A percentile compares a stretch with the other conserved stretches of the same genome.
Evolutionary conservation across 139 green algal genomes (phyloP).

Genomic region (Chlamydomonas applanata): DNA sequence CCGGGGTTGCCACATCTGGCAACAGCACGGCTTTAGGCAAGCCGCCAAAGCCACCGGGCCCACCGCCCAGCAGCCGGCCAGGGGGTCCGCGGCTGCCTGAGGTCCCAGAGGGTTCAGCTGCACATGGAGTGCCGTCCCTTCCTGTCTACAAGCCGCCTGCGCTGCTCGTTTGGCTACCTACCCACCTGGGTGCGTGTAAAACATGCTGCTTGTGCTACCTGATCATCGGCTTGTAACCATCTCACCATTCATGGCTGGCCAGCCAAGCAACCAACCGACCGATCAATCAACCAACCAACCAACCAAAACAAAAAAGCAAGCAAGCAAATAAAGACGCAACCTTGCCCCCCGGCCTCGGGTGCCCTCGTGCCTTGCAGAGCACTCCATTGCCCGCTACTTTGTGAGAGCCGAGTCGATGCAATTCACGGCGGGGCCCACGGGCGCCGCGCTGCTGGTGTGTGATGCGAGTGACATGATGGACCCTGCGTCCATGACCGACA

Average conservation of each 20-base stretch:
- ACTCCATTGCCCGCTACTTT: slow-evolving; percentile 18
- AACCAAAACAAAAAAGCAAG: no score
- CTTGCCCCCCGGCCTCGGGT: no score
- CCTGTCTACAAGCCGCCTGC: slow-evolving; percentile 33
- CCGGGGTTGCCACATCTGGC: no score
- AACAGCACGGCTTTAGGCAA: not conserved
- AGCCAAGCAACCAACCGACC: no score
- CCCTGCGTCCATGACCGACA: not conserved
- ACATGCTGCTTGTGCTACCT: not conserved
- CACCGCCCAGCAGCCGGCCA: not conserved
- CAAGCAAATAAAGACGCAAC: no score
- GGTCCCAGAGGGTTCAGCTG: not conserved
- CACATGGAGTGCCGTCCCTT: not conserved
- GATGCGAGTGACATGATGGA: not conserved
- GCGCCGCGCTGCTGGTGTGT: slow-evolving; percentile 24
- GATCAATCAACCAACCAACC: no score
- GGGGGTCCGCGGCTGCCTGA: not conserved
- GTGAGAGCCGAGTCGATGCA: not conserved
- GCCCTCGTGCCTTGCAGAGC: slow-evolving; percentile 14
- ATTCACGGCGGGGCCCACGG: slow-evolving; percentile 18
- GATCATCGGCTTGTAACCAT: not conserved
- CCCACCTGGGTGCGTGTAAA: slow-evolving; percentile 20
- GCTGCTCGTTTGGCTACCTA: slow-evolving; percentile 40
- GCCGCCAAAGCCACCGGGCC: not conserved
- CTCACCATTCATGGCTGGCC: no score